Base-by-base conservation (phyloP, 768 basidiomycete genomes). In the Pisolithus albus region DNA sequence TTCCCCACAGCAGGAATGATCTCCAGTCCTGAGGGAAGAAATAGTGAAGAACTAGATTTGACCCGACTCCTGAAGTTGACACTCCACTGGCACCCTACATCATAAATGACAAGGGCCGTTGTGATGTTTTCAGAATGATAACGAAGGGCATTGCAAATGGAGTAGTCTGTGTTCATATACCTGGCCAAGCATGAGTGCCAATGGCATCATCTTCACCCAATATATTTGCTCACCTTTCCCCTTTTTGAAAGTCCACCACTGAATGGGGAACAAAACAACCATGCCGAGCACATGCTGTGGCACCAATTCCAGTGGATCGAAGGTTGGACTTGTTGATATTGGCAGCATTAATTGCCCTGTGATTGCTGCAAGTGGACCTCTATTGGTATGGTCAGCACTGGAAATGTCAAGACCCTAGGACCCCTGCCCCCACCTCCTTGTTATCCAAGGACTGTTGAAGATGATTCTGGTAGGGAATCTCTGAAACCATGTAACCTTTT, bases 211-310 rank as follows among this genome's bases (percentile, higher is more conserved):
- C 19, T 23, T 18, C 24, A 26, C 8, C 18, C 19, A 18, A 42
- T 15, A n/a, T 36, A 40, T 30, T 30, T 15, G 46, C 57, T 23
- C 16, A 67, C 65, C 49, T 51, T 50, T 71, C 65, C 4, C 68
- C 70, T 26, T 62, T 61, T 42, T 67, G 62, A 50, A 70, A 65
- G 28, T 68, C 66, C 7, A 70, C 30, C 30, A 65, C 52, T 3
- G 55, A 54, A 34, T 64, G 60, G 15, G 68, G 65, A 7, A 60
- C 52, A 54, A 65, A 70, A 37, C 57, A 66, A 1, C 67, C 68
- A 59, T 71, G 68, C 1, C 58, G 19, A 6, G 61, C 62, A 54
- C 67, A 71, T 2, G 64, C 64, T 52, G 52, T 53, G 5, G 64
- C 67, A 10, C 66, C 68, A 30, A 68, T 59, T 9, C 67, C 62